These are phyloP conservation scores for Gossypium turneri DNA, from an alignment of 345 rosid species.

Conservation along the genomic window DNA sequence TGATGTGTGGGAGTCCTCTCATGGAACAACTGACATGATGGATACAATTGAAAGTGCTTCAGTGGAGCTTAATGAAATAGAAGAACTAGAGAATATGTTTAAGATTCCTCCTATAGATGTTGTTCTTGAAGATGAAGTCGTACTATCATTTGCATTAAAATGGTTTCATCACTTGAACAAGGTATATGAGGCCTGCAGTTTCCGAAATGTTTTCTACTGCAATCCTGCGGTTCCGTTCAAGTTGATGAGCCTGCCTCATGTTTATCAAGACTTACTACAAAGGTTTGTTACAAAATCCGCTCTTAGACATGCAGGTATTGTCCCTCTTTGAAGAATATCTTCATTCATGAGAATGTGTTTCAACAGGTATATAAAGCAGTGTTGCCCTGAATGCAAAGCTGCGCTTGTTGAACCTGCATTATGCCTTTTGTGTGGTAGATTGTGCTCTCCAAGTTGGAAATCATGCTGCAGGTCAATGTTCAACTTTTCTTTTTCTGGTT, in stretches of 20 bases:
- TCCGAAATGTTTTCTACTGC: constrained; percentile 34
- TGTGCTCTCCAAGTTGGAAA: constrained; percentile 74
- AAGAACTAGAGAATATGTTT: constrained; percentile 67
- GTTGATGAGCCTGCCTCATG: constrained; percentile 74
- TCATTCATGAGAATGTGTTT: constrained; percentile 16
- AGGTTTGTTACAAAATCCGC: constrained; percentile 46
- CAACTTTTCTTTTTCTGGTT: constrained; percentile 10
- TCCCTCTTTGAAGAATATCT: neutral
- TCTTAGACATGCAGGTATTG: constrained; percentile 14
- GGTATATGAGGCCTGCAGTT: constrained; percentile 34
- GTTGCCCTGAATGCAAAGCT: constrained; percentile 57
- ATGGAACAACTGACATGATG: constrained; percentile 31
- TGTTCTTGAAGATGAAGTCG: constrained; percentile 49
- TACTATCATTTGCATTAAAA: constrained; percentile 45
- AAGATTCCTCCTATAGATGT: constrained; percentile 60
- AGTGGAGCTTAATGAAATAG: constrained; percentile 54
- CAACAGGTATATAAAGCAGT: constrained; percentile 72
- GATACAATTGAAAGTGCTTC: constrained; percentile 28
- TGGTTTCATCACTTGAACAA: constrained; percentile 68
- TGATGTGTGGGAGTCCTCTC: constrained; percentile 31
- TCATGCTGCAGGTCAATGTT: constrained; percentile 76
- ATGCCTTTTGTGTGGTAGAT: constrained; percentile 85
- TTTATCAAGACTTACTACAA: constrained; percentile 79
- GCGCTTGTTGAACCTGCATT: constrained; percentile 63
- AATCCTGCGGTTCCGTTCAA: constrained; percentile 69